These are phyloP conservation scores for Paracoccidioides brasiliensis DNA, from an alignment of 2,329 filamentous ascomycete genomes.

Conservation along the genomic window DNA sequence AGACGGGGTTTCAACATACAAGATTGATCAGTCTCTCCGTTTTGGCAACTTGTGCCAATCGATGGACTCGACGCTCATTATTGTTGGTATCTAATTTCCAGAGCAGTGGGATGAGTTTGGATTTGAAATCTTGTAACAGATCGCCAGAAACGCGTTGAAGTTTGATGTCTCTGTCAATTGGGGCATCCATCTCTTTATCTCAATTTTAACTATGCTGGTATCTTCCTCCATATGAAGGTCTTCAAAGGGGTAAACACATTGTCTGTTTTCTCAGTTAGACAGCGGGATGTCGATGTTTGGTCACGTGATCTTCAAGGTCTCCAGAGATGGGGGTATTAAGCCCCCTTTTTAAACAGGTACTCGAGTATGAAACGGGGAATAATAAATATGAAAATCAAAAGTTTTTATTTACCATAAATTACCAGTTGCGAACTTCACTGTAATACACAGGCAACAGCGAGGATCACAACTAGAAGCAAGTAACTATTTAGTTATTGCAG, in stretches of 20 bases:
- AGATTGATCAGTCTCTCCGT: conserved; percentile 28
- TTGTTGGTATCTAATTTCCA: conserved; percentile 22
- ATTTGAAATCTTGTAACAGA: conserved; percentile 29
- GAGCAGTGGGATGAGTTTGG: conserved; percentile 30
- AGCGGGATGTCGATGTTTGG: too few species aligned
- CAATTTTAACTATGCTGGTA: background rate
- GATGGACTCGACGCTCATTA: conserved; percentile 21
- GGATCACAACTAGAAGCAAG: background rate
- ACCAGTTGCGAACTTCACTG: too few species aligned
- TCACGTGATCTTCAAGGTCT: too few species aligned
- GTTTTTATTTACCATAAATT: too few species aligned
- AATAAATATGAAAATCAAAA: too few species aligned
- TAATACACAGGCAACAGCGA: background rate
- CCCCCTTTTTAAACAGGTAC: too few species aligned
- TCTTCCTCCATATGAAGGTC: background rate
- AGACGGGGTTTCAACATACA: conserved; percentile 18
- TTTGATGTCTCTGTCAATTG: conserved; percentile 33
- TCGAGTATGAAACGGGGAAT: too few species aligned
- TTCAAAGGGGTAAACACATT: too few species aligned
- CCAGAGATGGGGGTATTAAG: too few species aligned
- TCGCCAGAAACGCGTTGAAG: conserved; percentile 35
- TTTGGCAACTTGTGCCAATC: conserved; percentile 26
- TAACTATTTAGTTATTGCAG: background rate
- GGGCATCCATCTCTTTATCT: conserved; percentile 28
- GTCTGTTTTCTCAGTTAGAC: too few species aligned